Percentiles rank a stretch among this genome's conserved stretches.
Evolutionary conservation across 805 yeast genomes (phyloP).

Genomic region (Teunomyces aglyptinius): DNA sequence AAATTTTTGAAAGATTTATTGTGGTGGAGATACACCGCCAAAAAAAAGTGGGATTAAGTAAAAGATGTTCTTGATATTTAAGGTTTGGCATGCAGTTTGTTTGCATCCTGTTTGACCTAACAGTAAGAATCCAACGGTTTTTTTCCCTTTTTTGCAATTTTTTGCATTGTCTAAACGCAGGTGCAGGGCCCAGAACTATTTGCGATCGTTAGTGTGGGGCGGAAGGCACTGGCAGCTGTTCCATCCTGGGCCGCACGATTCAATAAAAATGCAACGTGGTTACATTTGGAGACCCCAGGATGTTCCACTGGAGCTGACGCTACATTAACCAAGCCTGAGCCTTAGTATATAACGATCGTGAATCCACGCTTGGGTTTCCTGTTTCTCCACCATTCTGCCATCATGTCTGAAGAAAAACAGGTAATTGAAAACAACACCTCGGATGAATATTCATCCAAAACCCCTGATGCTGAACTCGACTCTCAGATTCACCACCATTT

Average conservation of each 20-base stretch:
- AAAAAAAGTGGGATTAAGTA: no score
- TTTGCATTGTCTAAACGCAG: background rate
- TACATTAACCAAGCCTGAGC: background rate
- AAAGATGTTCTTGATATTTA: no score
- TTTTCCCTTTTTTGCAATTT: background rate
- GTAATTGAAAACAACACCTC: slow-evolving; percentile 7
- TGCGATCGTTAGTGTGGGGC: background rate
- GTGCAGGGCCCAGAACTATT: background rate
- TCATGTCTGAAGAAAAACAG: slow-evolving; percentile 9
- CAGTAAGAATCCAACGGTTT: no score
- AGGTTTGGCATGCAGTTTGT: no score
- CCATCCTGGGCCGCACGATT: background rate
- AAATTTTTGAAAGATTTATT: no score
- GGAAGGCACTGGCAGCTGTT: background rate
- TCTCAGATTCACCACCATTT: background rate
- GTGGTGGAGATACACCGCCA: no score
- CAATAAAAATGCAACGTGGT: background rate
- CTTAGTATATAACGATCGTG: background rate
- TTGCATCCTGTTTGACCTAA: no score
- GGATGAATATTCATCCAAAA: slow-evolving; percentile 6
- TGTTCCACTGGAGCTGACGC: slow-evolving; percentile 1
- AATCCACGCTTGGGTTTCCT: background rate
- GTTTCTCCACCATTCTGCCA: background rate
- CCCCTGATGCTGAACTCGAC: background rate
- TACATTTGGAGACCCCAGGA: background rate